Evolutionary conservation across 2,329 filamentous ascomycete genomes (phyloP), one percentile per base, ranked within the genome.

Genomic region (Stemphylium lycopersici): DNA sequence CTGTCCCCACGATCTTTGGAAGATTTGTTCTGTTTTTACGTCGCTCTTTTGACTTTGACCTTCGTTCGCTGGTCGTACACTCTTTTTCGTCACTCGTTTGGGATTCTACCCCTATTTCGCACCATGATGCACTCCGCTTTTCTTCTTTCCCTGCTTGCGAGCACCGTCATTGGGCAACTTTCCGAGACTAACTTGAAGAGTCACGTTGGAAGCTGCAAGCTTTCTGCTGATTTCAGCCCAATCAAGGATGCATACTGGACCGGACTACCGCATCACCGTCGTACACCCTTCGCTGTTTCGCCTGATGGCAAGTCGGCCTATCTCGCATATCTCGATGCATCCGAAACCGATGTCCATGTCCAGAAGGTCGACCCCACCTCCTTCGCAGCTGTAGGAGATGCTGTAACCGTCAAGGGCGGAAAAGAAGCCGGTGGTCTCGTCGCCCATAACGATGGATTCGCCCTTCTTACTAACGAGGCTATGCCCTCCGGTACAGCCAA

Each of bases 201-300:
- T 39, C 70, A 77, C 43, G 71, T 76, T 46, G 76, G 78, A 58
- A 69, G 73, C 45, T 67, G 85, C 44, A 73, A 78, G 26, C 77
- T 87, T n/a, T 74, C 77, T 24, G 73, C 74, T 57, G 73, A 76
- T 31, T 86, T 86, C 72, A 81, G 84, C 63, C 83, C 84, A 5
- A 76, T 87, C 60, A 83, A 84, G 68, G 78, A 78, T 15, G 80
- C 83, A 7, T 87, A 87, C 78, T 87, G 84, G 84, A 87, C 84
- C 12, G 79, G 78, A 16, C 79, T 82, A 40, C 83, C 83, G 39
- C 85, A 87, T 62, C 84, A 87, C 68, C 82, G 84, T 40, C 81
- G 84, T 46, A 87, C 84, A 11, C 84, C 84, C 5, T 87, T 87
- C 57, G 80, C 84, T n/a, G 62, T 71, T 26, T 86, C 84, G 1